A percentile compares a stretch with the other conserved stretches of the same genome.
Evolutionary conservation across 164 flowering plant genomes (phyloP).

Genomic region (Saururus chinensis): DNA sequence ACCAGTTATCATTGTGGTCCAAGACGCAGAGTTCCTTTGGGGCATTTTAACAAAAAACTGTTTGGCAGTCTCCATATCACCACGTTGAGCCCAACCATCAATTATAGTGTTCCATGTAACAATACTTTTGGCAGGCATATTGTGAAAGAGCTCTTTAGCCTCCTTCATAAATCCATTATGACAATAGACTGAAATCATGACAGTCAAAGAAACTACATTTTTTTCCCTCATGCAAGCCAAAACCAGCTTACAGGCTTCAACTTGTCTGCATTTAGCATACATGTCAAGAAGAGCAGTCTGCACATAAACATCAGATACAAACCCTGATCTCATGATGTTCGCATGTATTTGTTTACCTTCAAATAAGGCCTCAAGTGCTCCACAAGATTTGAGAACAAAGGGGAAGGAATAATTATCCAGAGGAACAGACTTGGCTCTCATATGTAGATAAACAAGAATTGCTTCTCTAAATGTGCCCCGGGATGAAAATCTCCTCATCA

Average conservation of each 20-base stretch:
- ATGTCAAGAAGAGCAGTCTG: constrained; percentile 29
- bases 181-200: not conserved
- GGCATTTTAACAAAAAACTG: constrained; percentile 29
- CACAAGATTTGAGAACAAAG: too few species aligned
- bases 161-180: not conserved
- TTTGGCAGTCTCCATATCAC: constrained; percentile 19
- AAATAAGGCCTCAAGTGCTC: too few species aligned
- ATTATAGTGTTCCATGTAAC: constrained; percentile 31
- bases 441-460: too few species aligned
- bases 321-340: not conserved
- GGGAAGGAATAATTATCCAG: too few species aligned
- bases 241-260: not conserved
- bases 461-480: too few species aligned
- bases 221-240: constrained; percentile 5
- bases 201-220: constrained; percentile 29
- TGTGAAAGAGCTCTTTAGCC: not conserved
- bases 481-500: too few species aligned
- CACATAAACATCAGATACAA: constrained; percentile 22
- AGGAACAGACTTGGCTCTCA: too few species aligned
- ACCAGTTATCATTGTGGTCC: constrained; percentile 33
- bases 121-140: constrained; percentile 22
- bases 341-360: too few species aligned
- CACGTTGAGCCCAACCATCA: constrained; percentile 26
- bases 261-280: constrained; percentile 21
- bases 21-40: constrained; percentile 30